These are phyloP conservation scores for Aspergillus pseudotamarii DNA, from an alignment of 2,329 filamentous ascomycete genomes.

Conservation along the genomic window DNA sequence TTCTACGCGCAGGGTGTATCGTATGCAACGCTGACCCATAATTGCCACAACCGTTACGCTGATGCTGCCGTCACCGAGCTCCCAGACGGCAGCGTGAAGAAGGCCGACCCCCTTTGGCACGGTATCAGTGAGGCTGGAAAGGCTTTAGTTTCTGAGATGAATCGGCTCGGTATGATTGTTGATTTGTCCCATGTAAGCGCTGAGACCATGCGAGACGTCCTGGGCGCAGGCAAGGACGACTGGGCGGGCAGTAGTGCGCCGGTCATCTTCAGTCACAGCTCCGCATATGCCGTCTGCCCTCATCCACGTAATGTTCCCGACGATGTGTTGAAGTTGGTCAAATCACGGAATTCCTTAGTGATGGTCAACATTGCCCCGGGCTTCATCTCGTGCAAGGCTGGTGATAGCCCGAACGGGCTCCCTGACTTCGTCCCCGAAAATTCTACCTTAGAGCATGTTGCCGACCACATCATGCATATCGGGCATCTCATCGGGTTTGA, in stretches of 20 bases:
- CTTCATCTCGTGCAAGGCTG: slow-evolving; percentile 75
- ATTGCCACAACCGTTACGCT: slow-evolving; percentile 88
- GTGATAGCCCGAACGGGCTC: slow-evolving; percentile 62
- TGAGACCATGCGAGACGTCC: slow-evolving; percentile 83
- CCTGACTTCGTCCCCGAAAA: slow-evolving; percentile 69
- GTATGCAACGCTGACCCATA: slow-evolving; percentile 88
- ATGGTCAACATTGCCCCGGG: slow-evolving; percentile 89
- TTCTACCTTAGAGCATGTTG: slow-evolving; percentile 75
- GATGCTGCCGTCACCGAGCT: slow-evolving; percentile 70
- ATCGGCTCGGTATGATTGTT: slow-evolving; percentile 90
- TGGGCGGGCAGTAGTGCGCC: slow-evolving; percentile 78
- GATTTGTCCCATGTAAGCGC: slow-evolving; percentile 78
- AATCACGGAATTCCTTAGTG: slow-evolving; percentile 71
- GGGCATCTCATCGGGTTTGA: slow-evolving; percentile 82
- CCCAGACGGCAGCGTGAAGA: slow-evolving; percentile 41
- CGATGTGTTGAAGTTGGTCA: slow-evolving; percentile 75
- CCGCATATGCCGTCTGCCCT: slow-evolving; percentile 76
- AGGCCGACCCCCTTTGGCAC: slow-evolving; percentile 44
- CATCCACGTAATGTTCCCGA: slow-evolving; percentile 92
- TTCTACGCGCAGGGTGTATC: slow-evolving; percentile 80
- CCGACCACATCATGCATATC: slow-evolving; percentile 79
- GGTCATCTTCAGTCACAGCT: slow-evolving; percentile 87
- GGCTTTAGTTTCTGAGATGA: slow-evolving; percentile 81
- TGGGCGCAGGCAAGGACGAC: slow-evolving; percentile 60
- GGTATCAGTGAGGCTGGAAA: slow-evolving; percentile 74